Evolutionary conservation across 2,329 filamentous ascomycete species (phyloP).

Genomic region (Fusarium phyllophilum): DNA sequence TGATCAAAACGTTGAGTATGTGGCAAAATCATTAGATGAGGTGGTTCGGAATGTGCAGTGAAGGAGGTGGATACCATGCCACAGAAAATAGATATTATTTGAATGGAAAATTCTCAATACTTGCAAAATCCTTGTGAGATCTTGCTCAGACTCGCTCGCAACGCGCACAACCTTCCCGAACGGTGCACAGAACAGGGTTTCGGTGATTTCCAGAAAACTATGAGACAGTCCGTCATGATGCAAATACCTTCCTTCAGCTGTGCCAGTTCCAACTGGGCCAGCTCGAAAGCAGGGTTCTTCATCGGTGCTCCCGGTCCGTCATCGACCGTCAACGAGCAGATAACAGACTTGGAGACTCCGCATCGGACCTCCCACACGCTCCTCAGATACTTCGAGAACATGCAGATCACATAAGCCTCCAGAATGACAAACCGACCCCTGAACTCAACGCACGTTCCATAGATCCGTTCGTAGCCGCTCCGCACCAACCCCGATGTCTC

Average conservation of each 20-base stretch:
- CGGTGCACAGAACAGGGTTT: fast-evolving
- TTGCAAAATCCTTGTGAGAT: fast-evolving
- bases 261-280: fast-evolving
- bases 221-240: fast-evolving
- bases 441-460: not conserved
- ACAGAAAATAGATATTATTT: fast-evolving
- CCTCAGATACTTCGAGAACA: not conserved
- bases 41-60: slow-evolving; percentile 15
- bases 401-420: not conserved
- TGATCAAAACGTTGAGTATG: slow-evolving; percentile 46
- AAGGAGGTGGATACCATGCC: not conserved
- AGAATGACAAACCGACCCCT: not conserved
- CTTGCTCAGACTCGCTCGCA: no score
- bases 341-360: not conserved
- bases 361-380: not conserved
- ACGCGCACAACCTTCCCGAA: fast-evolving
- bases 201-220: no score
- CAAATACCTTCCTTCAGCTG: not conserved
- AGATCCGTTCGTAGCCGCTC: not conserved
- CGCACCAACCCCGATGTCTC: not conserved
- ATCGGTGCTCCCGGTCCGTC: not conserved
- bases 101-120: no score
- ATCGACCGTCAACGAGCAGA: not conserved
- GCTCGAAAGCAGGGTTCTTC: not conserved
- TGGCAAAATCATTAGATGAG: slow-evolving; percentile 27